Conservation (phyloP, 345 rosid species). For the Geranium rotundifolium region DNA sequence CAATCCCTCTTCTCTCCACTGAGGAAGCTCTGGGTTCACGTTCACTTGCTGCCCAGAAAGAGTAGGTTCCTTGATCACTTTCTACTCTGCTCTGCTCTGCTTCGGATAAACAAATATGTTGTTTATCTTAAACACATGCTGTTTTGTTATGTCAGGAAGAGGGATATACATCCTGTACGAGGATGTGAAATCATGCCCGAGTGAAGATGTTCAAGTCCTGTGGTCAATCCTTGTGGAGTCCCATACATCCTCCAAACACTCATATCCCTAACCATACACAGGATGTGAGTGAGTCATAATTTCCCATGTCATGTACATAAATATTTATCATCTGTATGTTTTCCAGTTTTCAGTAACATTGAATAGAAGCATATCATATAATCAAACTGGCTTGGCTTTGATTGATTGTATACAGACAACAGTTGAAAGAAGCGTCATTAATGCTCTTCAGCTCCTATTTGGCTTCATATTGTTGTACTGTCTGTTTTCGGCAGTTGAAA, state of each 20-base stretch:
- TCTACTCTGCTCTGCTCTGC: background rate
- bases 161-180: conserved; percentile 33
- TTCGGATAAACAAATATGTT: background rate
- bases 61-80: conserved; percentile 9
- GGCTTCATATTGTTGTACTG: conserved; percentile 15
- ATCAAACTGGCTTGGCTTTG: too few species aligned
- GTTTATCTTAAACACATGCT: background rate
- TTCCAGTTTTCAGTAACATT: too few species aligned
- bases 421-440: background rate
- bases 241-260: conserved; percentile 25
- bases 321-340: too few species aligned
- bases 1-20: conserved; percentile 24
- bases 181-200: conserved; percentile 39
- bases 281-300: too few species aligned
- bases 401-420: too few species aligned
- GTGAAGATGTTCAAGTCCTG: conserved; percentile 36
- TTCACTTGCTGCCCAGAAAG: conserved; percentile 17
- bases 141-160: conserved; percentile 13
- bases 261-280: too few species aligned
- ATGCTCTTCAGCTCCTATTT: background rate
- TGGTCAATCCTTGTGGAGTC: conserved; percentile 40
- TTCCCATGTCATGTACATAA: too few species aligned
- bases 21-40: conserved; percentile 32
- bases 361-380: too few species aligned
- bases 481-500: conserved; percentile 27